Conservation (phyloP, 2,329 filamentous ascomycete species). For the Xylariaceae sp. region DNA sequence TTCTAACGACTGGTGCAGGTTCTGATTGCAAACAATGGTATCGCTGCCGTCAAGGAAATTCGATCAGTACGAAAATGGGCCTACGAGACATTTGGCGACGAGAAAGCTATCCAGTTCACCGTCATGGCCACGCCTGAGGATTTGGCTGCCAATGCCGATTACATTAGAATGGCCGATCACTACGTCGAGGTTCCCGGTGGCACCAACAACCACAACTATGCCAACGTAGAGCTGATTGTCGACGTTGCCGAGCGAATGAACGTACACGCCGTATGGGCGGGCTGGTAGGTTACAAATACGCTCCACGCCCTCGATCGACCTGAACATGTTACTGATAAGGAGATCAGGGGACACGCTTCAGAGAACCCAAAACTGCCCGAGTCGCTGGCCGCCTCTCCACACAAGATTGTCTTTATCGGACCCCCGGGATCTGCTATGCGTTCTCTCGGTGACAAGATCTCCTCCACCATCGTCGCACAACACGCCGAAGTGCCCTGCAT, state of each 20-base stretch:
- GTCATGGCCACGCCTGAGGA: conserved; percentile 99
- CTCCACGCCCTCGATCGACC: neutral
- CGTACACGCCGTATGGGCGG: conserved; percentile 97
- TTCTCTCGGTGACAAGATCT: conserved; percentile 98
- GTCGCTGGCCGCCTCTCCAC: conserved; percentile 89
- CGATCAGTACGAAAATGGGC: conserved; percentile 99
- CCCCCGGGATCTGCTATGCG: conserved; percentile 98
- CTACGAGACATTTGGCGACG: conserved; percentile 98
- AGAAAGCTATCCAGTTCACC: conserved; percentile 97
- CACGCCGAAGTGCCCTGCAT: conserved; percentile 96
- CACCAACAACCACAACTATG: conserved; percentile 99
- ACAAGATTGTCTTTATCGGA: conserved; percentile 99
- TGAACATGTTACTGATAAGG: conserved; percentile 8
- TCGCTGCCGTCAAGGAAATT: conserved; percentile 98
- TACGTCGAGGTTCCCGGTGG: conserved; percentile 98
- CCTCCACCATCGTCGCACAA: conserved; percentile 97
- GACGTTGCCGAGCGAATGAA: conserved; percentile 98
- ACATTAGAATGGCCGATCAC: conserved; percentile 99
- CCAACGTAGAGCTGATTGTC: conserved; percentile 98
- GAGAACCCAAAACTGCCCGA: conserved; percentile 98
- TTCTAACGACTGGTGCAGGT: conserved; percentile 55
- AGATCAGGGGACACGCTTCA: conserved; percentile 83
- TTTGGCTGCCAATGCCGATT: conserved; percentile 95
- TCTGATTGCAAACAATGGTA: conserved; percentile 99
- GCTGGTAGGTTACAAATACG: conserved; percentile 66